Evolutionary conservation across 805 yeast genomes (phyloP).

Genomic region (Metschnikowia reukaufii): DNA sequence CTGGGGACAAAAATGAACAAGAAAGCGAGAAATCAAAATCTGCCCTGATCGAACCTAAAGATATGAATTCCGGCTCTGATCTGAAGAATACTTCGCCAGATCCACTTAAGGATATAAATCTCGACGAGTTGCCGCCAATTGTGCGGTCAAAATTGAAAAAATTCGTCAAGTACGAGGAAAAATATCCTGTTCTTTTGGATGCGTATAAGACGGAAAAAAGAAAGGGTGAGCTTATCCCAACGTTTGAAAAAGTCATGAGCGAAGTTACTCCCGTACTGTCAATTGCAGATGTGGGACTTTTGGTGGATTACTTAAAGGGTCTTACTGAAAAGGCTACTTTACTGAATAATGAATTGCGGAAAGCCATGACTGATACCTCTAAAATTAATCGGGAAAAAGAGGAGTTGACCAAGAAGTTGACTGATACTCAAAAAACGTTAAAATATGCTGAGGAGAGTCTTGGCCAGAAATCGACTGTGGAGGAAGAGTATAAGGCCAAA

Average conservation of each 20-base stretch:
- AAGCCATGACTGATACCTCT: conserved; percentile 34
- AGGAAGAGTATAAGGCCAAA: conserved; percentile 7
- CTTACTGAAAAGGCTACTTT: conserved; percentile 59
- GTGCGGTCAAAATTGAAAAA: conserved; percentile 65
- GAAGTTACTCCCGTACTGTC: conserved; percentile 82
- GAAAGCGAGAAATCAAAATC: not conserved
- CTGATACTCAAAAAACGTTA: conserved; percentile 16
- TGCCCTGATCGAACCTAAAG: not conserved
- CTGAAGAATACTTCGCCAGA: conserved; percentile 1
- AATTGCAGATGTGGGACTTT: conserved; percentile 66
- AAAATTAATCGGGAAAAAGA: conserved; percentile 13
- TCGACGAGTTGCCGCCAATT: conserved; percentile 53
- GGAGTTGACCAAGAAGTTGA: conserved; percentile 11
- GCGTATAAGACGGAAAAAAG: conserved; percentile 84
- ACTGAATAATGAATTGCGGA: conserved; percentile 64
- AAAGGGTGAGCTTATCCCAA: conserved; percentile 55
- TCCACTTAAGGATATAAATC: conserved; percentile 24
- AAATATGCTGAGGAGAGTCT: conserved; percentile 19
- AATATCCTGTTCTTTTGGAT: conserved; percentile 79
- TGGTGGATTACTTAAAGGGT: conserved; percentile 69
- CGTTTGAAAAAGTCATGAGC: conserved; percentile 66
- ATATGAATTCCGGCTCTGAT: not conserved
- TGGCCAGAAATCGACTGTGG: conserved; percentile 7
- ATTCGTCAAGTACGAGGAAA: conserved; percentile 83
- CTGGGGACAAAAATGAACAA: not conserved